A percentile compares a stretch with the other conserved stretches of the same genome.
Evolutionary conservation across 129 eudicot species (phyloP).

Genomic region (Flaveria ramosissima): DNA sequence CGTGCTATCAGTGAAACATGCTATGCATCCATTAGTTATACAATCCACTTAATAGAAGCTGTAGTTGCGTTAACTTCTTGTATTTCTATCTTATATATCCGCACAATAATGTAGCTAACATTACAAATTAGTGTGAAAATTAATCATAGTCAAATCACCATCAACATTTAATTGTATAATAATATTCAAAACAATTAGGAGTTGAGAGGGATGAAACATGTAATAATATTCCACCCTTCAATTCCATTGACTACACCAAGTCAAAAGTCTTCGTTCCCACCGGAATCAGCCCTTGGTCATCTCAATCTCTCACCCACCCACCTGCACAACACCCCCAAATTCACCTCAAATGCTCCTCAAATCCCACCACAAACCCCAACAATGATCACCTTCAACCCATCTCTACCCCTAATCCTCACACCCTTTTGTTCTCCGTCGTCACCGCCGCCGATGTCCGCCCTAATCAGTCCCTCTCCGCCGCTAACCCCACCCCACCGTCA

Average conservation of each 20-base stretch:
- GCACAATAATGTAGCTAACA: too few species aligned
- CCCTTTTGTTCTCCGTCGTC: constrained; percentile 6
- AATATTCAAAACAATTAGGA: too few species aligned
- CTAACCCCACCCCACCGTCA: constrained; percentile 45
- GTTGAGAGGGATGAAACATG: neutral
- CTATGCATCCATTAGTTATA: too few species aligned
- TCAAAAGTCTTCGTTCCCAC: constrained; percentile 30
- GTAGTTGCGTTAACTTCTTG: too few species aligned
- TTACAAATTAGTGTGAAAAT: too few species aligned
- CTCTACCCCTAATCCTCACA: neutral
- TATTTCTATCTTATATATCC: too few species aligned
- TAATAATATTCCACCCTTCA: neutral
- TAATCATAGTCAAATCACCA: too few species aligned
- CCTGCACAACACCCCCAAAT: neutral
- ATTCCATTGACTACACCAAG: neutral
- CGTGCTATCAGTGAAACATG: too few species aligned
- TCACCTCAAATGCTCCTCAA: constrained; percentile 1
- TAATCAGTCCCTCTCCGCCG: constrained; percentile 52
- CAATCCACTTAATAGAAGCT: too few species aligned
- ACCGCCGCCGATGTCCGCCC: constrained; percentile 46
- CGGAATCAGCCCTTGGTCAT: neutral
- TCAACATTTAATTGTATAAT: too few species aligned
- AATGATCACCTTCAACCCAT: constrained; percentile 14
- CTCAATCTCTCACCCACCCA: neutral
- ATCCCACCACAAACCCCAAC: constrained; percentile 15